Evolutionary conservation across 768 basidiomycete species (phyloP).

Genomic region (Fistulinella prunicolor): DNA sequence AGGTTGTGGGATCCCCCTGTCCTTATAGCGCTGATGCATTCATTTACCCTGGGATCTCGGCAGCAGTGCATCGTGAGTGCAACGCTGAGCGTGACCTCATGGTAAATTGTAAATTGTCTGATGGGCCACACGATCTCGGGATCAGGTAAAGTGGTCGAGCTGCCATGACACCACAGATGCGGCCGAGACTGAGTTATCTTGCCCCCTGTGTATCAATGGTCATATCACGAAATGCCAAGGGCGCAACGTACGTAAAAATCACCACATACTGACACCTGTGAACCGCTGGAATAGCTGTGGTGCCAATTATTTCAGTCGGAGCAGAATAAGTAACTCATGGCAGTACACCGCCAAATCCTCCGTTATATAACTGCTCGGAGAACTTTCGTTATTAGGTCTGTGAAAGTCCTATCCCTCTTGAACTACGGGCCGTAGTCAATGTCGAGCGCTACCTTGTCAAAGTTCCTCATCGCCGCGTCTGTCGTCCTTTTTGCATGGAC

Average conservation of each 20-base stretch:
- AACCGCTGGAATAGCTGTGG: not conserved
- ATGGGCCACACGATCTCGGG: not conserved
- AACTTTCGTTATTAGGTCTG: not conserved
- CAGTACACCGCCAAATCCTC: too few relatives aligned
- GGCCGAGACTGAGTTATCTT: too few relatives aligned
- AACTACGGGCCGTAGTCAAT: too few relatives aligned
- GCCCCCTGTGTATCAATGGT: too few relatives aligned
- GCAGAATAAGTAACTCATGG: not conserved
- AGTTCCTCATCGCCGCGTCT: not conserved
- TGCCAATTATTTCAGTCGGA: not conserved
- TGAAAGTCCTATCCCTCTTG: conserved; percentile 10
- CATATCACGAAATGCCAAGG: not conserved
- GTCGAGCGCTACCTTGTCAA: not conserved
- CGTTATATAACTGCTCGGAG: not conserved
- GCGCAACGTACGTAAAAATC: not conserved
- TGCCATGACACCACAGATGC: too few relatives aligned
- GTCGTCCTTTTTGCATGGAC: conserved; percentile 6
- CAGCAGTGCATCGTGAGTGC: too few relatives aligned
- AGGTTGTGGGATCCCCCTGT: too few relatives aligned
- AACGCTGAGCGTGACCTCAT: not conserved
- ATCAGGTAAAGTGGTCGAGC: not conserved
- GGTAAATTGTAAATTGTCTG: too few relatives aligned
- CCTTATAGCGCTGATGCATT: too few relatives aligned
- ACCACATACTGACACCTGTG: too few relatives aligned
- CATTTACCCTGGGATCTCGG: too few relatives aligned